These are phyloP conservation scores for Xylaria arbuscula DNA, from an alignment of 2,329 filamentous ascomycete species.

Conservation along the genomic window DNA sequence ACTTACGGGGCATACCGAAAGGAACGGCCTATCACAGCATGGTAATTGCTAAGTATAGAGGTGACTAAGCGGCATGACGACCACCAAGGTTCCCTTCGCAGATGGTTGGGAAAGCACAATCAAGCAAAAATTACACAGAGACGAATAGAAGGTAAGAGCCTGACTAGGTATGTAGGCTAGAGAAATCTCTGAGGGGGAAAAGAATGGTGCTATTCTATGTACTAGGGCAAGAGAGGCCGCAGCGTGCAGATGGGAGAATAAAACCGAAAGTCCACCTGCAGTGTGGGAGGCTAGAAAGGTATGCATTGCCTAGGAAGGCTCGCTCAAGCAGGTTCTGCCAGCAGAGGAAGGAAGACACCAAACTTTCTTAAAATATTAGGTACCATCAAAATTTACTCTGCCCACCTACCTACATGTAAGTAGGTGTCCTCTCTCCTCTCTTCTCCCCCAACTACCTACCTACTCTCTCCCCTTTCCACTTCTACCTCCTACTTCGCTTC, in stretches of 20 bases:
- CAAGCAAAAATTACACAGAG: not conserved
- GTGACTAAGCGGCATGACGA: not conserved
- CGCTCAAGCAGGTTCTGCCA: not conserved
- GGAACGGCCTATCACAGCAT: constrained; percentile 15
- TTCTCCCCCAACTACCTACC: not conserved
- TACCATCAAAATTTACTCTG: no score
- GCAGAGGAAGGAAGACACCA: not conserved
- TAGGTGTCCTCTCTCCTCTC: no score
- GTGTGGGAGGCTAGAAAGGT: not conserved
- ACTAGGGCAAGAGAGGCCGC: not conserved
- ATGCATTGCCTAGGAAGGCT: not conserved
- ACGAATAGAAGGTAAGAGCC: not conserved
- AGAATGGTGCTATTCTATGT: no score
- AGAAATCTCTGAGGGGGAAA: no score
- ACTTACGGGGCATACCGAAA: not conserved
- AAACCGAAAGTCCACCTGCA: not conserved
- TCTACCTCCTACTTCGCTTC: not conserved
- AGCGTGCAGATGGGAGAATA: not conserved
- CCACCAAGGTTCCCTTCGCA: constrained; percentile 34
- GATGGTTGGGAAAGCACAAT: not conserved
- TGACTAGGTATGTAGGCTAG: no score
- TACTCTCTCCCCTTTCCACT: not conserved
- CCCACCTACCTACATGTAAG: no score
- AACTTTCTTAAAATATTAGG: no score
- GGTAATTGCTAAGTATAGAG: constrained; percentile 9